These are phyloP conservation scores for Yarrowia galli DNA, from an alignment of 1,139 yeast species.

Conservation along the genomic window DNA sequence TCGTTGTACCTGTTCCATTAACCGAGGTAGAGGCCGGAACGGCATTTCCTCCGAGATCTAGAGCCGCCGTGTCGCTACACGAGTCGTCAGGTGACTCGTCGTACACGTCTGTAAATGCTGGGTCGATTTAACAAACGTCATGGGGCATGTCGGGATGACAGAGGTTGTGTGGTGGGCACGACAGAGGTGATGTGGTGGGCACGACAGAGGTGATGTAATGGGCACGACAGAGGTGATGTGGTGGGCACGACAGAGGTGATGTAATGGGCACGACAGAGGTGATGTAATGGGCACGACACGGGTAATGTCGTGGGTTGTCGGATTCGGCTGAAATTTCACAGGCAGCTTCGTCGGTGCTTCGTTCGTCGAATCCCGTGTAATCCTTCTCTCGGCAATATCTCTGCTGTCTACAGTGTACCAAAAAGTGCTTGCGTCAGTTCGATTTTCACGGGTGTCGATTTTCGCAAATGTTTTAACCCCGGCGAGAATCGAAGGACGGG, in stretches of 20 bases:
- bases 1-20: slow-evolving; percentile 23
- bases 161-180: neutral
- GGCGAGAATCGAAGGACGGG: neutral
- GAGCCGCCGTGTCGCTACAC: slow-evolving; percentile 22
- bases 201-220: no score
- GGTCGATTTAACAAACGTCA: slow-evolving; percentile 30
- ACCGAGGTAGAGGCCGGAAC: neutral
- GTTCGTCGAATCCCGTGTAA: no score
- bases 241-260: no score
- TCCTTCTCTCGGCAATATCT: no score
- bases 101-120: slow-evolving; percentile 11
- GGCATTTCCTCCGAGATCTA: slow-evolving; percentile 23
- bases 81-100: slow-evolving; percentile 7
- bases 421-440: no score
- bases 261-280: no score
- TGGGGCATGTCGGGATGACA: neutral
- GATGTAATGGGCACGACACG: no score
- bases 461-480: neutral
- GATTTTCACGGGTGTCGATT: neutral
- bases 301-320: no score
- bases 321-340: no score
- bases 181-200: neutral
- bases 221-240: no score
- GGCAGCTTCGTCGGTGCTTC: no score
- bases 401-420: no score